Evolutionary conservation across 106 monocot genomes (phyloP).

Genomic region (Acanthochlamys bracteata): DNA sequence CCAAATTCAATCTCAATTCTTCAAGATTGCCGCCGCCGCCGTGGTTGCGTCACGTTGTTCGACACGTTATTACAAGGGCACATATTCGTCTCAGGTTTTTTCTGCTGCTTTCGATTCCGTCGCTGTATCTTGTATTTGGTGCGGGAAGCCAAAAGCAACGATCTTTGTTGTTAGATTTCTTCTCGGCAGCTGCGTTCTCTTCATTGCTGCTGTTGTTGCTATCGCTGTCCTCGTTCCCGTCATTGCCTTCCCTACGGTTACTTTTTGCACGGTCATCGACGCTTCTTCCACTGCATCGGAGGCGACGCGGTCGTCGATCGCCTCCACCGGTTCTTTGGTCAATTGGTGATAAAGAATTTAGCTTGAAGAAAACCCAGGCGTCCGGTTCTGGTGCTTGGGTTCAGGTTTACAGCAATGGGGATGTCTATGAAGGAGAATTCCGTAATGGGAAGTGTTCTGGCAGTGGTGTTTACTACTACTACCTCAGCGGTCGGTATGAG

Average conservation of each 20-base stretch:
- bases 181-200: slow-evolving; percentile 36
- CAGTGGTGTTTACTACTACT: slow-evolving; percentile 31
- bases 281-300: slow-evolving; percentile 6
- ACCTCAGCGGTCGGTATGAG: slow-evolving; percentile 30
- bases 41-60: too few species aligned
- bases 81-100: neutral
- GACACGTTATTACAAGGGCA: too few species aligned
- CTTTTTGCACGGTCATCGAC: slow-evolving; percentile 7
- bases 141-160: neutral
- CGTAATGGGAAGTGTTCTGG: slow-evolving; percentile 26
- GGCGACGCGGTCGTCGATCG: slow-evolving; percentile 11
- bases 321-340: slow-evolving; percentile 53
- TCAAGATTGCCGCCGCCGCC: too few species aligned
- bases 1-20: too few species aligned
- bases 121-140: slow-evolving; percentile 27
- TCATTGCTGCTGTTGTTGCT: slow-evolving; percentile 34
- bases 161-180: slow-evolving; percentile 38
- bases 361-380: neutral
- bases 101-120: slow-evolving; percentile 31
- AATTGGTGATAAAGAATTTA: slow-evolving; percentile 24
- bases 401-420: slow-evolving; percentile 31
- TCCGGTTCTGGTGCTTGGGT: slow-evolving; percentile 7
- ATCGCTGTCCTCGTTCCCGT: slow-evolving; percentile 15
- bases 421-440: slow-evolving; percentile 45
- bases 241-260: slow-evolving; percentile 21